Evolutionary conservation across 2,329 filamentous ascomycete genomes (phyloP).

Genomic region (Penicillium sp.): DNA sequence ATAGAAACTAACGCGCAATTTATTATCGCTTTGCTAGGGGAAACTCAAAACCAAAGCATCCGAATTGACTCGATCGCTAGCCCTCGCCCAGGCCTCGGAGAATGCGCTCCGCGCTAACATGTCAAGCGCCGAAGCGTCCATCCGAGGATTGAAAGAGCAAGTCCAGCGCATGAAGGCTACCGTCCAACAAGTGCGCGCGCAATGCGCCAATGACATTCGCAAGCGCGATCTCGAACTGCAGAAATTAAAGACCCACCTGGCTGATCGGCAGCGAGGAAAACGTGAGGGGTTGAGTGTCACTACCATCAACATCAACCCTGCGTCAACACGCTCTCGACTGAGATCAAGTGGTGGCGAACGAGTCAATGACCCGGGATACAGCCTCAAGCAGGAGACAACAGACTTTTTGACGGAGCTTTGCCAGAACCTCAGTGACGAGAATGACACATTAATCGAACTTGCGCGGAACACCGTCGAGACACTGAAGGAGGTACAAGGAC

Average conservation of each 20-base stretch:
- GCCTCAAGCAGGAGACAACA: conserved; percentile 81
- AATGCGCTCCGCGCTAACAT: conserved; percentile 68
- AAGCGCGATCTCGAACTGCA: conserved; percentile 89
- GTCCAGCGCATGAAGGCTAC: conserved; percentile 74
- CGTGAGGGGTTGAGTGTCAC: conserved; percentile 54
- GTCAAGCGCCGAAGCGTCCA: conserved; percentile 70
- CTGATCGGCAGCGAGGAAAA: conserved; percentile 63
- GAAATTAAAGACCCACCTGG: conserved; percentile 80
- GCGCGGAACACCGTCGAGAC: conserved; percentile 70
- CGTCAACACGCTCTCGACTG: conserved; percentile 35
- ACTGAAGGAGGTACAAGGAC: conserved; percentile 61
- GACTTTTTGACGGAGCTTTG: conserved; percentile 85
- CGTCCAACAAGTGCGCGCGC: conserved; percentile 77
- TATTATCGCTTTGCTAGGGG: conserved; percentile 37
- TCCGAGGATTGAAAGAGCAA: conserved; percentile 80
- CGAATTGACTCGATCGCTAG: conserved; percentile 58
- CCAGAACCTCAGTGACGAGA: conserved; percentile 84
- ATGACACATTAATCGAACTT: conserved; percentile 74
- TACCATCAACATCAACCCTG: conserved; percentile 49
- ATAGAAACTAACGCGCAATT: not conserved
- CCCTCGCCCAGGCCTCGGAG: conserved; percentile 68
- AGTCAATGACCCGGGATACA: conserved; percentile 61
- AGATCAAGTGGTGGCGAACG: conserved; percentile 39
- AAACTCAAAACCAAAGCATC: conserved; percentile 55
- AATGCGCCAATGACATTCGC: conserved; percentile 87